Evolutionary conservation across 192 early-diverging fungal genomes (phyloP).

Genomic region (Podila minutissima): DNA sequence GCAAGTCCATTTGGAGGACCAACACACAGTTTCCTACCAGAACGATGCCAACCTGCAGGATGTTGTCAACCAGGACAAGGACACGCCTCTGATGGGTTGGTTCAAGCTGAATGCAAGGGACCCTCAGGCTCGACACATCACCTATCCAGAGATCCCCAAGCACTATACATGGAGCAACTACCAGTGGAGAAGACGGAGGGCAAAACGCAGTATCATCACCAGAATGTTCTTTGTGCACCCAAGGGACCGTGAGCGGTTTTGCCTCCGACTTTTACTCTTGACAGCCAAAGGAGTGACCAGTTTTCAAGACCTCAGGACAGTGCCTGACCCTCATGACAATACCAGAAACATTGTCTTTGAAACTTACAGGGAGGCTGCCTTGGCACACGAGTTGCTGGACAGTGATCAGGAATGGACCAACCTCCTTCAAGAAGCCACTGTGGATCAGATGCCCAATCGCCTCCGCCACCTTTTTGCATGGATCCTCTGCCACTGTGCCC

Average conservation of each 20-base stretch:
- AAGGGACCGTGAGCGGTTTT: slow-evolving; percentile 18
- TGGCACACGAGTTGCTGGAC: slow-evolving; percentile 3
- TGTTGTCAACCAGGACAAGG: neutral
- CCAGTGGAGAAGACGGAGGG: too few relatives aligned
- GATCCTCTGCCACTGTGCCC: neutral
- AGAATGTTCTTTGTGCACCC: slow-evolving; percentile 14
- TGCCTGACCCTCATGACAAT: neutral
- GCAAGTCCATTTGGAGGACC: slow-evolving; percentile 6
- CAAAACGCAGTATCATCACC: neutral
- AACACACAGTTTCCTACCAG: slow-evolving; percentile 1
- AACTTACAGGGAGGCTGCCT: slow-evolving; percentile 9
- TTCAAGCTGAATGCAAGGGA: slow-evolving; percentile 11
- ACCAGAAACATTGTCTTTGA: neutral
- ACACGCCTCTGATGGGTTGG: slow-evolving; percentile 4
- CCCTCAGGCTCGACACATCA: neutral
- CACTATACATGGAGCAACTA: slow-evolving; percentile 3
- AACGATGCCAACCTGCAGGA: neutral
- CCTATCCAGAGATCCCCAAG: slow-evolving; percentile 5
- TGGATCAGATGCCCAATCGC: too few relatives aligned
- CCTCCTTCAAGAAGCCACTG: slow-evolving; percentile 8
- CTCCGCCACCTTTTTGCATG: neutral
- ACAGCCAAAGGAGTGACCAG: slow-evolving; percentile 9
- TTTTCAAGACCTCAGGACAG: slow-evolving; percentile 7
- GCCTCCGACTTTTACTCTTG: slow-evolving; percentile 13
- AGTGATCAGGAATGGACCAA: slow-evolving; percentile 14